Base-by-base conservation (phyloP, 2,329 filamentous ascomycete species). In the Verticillium albo-atrum region DNA sequence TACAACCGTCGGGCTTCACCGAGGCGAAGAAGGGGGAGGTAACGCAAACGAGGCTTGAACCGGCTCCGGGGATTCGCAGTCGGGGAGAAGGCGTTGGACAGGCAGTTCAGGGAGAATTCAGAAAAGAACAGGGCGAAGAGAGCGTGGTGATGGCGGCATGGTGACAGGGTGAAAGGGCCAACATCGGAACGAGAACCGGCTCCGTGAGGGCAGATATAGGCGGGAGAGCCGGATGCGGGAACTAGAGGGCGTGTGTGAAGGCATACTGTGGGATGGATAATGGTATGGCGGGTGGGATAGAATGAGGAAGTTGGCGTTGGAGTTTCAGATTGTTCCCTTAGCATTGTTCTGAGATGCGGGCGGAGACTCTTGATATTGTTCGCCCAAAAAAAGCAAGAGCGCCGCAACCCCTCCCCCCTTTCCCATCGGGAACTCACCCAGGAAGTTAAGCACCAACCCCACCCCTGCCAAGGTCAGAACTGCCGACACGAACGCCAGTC, bases 301-400 rank as follows among this genome's bases (percentile, higher is more conserved):
- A 47, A 47, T 47, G 42, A 23, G 37, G 6, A 42, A 5, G 42
- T 6, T 23, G 42, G 42, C 20, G 42, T 23, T 23, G 42, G 42
- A 23, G 10, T 47, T 9, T n/a, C 25, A 12, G 42, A 47, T 47
- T 47, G 42, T 47, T 47, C 42, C 25, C 58, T 66, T 67, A 47
- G 66, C 63, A 59, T 60, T 58, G 62, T 64, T 60, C 55, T 58
- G n/a, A n/a, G n/a, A n/a, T 50, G 14, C 28, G 56, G 54, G 54
- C 53, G 47, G 30, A 34, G 54, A n/a, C 55, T 55, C 54, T 62
- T 58, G 58, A 34, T 58, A 57, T 56, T 50, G 23, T 57, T 58
- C 37, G 10, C 20, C 37, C 37, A 10, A 47, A 47, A 47, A n/a
- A 47, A 47, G 35, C 35, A 37, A 37, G 15, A 37, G 35, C 35